Base-by-base conservation (phyloP, 179 eudicot species). In the Sideroxylon spinosum region DNA sequence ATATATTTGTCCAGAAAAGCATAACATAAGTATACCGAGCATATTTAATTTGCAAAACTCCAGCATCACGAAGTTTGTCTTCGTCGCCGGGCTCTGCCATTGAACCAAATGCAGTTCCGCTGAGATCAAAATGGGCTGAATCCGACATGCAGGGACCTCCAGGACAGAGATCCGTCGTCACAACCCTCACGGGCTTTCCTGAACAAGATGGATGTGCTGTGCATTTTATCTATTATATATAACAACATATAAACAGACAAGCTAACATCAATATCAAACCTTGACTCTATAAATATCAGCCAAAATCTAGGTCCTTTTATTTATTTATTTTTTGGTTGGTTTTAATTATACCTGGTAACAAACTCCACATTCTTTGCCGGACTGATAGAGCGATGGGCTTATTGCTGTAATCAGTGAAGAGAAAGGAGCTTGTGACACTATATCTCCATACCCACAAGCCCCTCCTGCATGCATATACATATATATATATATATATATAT, bases 81-180 rank as follows among this genome's bases (percentile, higher is more conserved):
- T 65, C 61, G 20, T 20, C 19, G 23, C 91, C 90, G 0, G 91
- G 85, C 4, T 77, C 84, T 4, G 97, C 97, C 92, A 93, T 84
- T 83, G 92, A 88, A 69, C 97, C 96, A 28, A 91, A 90, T 16
- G 97, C 88, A 0, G 90, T 86, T 29, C 97, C 97, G 71, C 96
- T 93, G 10, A 93, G 85, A 75, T 93, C 97, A 71, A 93, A 93
- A 83, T 90, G 97, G 16, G 84, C 82, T 6, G 82, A 25, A 22
- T 87, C 88, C 0, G 86, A 44, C 32, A n/a, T n/a, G 72, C 85
- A 82, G 2, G 62, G 66, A 20, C 22, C 7, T n/a, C n/a, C n/a
- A n/a, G 61, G 20, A 20, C 12, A 62, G 6, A 62, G 29, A 81
- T 93, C 97, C 3, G 96, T 93, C 46, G 89, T 87, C 14, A 88